Evolutionary conservation across 345 rosid species (phyloP), one percentile per base, ranked within the genome.

Genomic region (Sapria himalayana): DNA sequence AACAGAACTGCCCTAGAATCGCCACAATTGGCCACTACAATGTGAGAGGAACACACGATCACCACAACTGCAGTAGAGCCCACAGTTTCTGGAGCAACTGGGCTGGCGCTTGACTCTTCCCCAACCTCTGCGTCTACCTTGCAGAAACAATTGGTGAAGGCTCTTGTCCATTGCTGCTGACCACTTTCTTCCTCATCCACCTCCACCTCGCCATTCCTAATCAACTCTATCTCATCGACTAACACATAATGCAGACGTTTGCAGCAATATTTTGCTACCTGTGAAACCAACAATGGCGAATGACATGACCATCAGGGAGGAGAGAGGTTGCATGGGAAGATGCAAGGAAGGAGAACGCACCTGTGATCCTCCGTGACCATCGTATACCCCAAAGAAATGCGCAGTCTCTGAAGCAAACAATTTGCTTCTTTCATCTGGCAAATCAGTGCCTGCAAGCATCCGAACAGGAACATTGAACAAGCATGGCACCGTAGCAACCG

Each of bases 301-400:
- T 35, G 9, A 14, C 41, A 44, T 29, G 12, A 40, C 3, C 37
- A 9, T 14, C 24, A 15, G 5, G 37, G 29, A 38, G 13, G 19
- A 36, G 38, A 40, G 38, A 46, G 2, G 25, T 10, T 22, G 7
- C 19, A 43, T 22, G 4, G 14, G 46, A 5, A 46, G 19, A 16
- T 7, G 13, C 25, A 19, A 4, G 7, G 23, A 38, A 25, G 25
- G 38, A 34, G 19, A 15, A 14, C 18, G 23, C 57, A 82, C 98
- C 93, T 82, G 91, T 15, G 70, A 59, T 35, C 98, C 94, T 59
- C 98, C 98, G 38, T 89, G 98, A 39, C 98, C 98, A 70, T 89
- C 98, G 59, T 89, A 89, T 36, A 79, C 94, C 39, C 93, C 94
- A 12, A 79, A 82, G 51, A 82, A 76, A 58, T 89, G 94, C 51